These are phyloP conservation scores for Tricharina praecox DNA, from an alignment of 495 filamentous ascomycete species.

Conservation along the genomic window DNA sequence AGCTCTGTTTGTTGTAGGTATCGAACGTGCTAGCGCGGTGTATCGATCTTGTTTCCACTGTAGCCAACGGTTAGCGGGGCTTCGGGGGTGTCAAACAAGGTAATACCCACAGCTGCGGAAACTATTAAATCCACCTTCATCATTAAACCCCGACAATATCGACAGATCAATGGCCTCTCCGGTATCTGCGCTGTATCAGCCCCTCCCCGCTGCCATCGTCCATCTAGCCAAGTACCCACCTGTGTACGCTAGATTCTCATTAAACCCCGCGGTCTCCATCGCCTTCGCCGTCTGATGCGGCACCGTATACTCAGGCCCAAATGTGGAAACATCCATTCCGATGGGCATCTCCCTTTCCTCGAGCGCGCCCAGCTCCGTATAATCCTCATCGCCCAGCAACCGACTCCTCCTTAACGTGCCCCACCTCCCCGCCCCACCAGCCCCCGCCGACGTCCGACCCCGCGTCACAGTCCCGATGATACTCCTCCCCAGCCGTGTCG, in stretches of 20 bases:
- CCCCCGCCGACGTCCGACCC: not conserved
- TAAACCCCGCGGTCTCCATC: constrained; percentile 19
- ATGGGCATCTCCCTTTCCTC: constrained; percentile 11
- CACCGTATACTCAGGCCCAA: constrained; percentile 16
- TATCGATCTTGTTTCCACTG: constrained; percentile 9
- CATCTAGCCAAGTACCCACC: constrained; percentile 14
- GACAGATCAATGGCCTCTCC: constrained; percentile 24
- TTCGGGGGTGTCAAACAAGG: not conserved
- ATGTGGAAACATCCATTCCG: constrained; percentile 17
- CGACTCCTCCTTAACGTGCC: not conserved
- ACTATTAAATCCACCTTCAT: constrained; percentile 4
- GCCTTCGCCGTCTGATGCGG: constrained; percentile 14
- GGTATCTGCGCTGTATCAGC: constrained; percentile 9
- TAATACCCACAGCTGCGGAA: constrained; percentile 16
- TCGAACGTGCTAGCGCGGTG: constrained; percentile 16
- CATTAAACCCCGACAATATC: constrained; percentile 14
- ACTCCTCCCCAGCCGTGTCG: not conserved
- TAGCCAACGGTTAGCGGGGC: not conserved
- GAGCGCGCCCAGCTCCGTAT: not conserved
- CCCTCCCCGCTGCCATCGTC: not conserved
- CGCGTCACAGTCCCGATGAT: not conserved
- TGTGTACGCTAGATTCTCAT: constrained; percentile 17
- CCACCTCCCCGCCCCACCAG: not conserved
- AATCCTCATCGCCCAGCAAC: not conserved
- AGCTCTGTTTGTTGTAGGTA: constrained; percentile 7